Evolutionary conservation across 2,329 filamentous ascomycete species (phyloP).

Genomic region (Pseudogymnoascus sp.): DNA sequence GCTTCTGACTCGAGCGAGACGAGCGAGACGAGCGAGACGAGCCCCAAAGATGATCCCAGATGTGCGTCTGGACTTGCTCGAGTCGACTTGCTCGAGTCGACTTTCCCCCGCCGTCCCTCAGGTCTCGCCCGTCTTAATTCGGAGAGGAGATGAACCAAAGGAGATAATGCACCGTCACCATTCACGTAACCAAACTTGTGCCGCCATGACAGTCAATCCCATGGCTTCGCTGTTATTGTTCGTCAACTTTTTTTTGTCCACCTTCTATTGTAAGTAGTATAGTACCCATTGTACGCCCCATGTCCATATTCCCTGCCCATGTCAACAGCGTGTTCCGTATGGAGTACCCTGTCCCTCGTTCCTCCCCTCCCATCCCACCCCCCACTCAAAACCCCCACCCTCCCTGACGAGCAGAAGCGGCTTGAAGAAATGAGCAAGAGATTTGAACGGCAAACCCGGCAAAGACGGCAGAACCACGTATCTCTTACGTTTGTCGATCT

Average conservation of each 20-base stretch:
- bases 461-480: neutral
- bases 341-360: neutral
- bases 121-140: neutral
- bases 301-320: neutral
- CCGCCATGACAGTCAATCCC: neutral
- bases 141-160: neutral
- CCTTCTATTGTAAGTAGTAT: neutral
- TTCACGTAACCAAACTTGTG: neutral
- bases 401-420: neutral
- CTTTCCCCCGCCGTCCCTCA: neutral
- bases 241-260: neutral
- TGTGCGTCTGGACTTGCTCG: neutral
- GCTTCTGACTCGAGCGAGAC: conserved; percentile 1
- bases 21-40: neutral
- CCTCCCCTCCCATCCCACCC: neutral
- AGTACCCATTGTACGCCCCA: neutral
- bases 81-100: neutral
- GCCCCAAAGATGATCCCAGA: neutral
- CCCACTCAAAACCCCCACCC: neutral
- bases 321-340: neutral
- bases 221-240: neutral
- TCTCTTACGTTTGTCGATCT: conserved; percentile 2
- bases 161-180: neutral
- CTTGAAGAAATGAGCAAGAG: neutral
- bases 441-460: conserved; percentile 1